Base-by-base conservation (phyloP, 805 yeast genomes). In the Suhomyces canberraensis region DNA sequence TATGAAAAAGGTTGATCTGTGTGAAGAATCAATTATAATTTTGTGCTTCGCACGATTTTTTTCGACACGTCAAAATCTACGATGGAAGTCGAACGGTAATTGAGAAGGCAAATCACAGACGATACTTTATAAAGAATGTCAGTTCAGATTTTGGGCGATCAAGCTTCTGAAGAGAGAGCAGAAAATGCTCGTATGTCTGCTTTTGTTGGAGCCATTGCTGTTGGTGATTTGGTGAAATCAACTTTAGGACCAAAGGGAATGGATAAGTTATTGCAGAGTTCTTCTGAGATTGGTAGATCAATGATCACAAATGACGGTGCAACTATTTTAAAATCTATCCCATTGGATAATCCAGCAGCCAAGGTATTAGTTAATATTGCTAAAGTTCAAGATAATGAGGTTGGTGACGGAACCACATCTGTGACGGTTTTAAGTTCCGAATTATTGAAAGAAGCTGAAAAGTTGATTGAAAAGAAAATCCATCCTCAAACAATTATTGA, bases 211-310 rank as follows among this genome's bases (percentile, higher is more conserved):
- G 98, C 98, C 47, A 91, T 93, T 58, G 99, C 98, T 27, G 98
- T 93, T 24, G 99, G 98, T 35, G 98, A 93, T 62, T 74, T 93
- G 43, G 98, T 91, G 31, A 91, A 91, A 63, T 72, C 89, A 20
- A 85, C 98, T 3, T 69, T 93, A 46, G 99, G 99, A 11, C 99
- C 99, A 44, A 91, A 93, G 58, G 99, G 99, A 45, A 91, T 93
- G 98, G 99, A 93, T 63, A 93, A 93, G 61, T 70, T 93, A 45
- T 70, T 93, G 44, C 96, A 88, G 55, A 81, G 95, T 47, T 85
- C 96, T 14, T 75, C 89, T 4, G 78, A 93, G 29, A 51, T 59
- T 35, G 87, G 86, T 31, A 73, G 72, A 37, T 73, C 93, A 2
- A 56, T 90, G 55, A 90, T 93, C 25, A 93, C 99, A 33, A 93